A percentile compares a stretch with the other conserved stretches of the same genome.
Evolutionary conservation across 106 monocot species (phyloP).

Genomic region (Dendrobium huoshanense): DNA sequence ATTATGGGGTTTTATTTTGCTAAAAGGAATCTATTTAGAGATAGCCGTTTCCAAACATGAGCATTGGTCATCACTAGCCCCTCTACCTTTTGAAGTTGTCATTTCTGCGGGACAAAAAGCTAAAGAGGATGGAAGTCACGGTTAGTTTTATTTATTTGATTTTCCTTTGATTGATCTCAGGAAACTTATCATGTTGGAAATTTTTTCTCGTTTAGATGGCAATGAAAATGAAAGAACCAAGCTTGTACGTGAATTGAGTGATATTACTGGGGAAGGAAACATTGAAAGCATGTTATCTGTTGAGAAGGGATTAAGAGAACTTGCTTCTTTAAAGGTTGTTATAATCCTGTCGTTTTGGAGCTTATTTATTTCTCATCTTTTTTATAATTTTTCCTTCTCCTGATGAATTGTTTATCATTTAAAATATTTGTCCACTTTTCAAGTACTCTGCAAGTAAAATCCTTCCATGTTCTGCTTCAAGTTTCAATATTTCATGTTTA

Average conservation of each 20-base stretch:
- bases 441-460: not conserved
- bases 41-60: slow-evolving; percentile 78
- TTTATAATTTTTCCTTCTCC: not conserved
- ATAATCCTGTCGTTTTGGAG: slow-evolving; percentile 1
- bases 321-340: slow-evolving; percentile 77
- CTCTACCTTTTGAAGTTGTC: slow-evolving; percentile 85
- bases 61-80: slow-evolving; percentile 92
- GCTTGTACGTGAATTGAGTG: slow-evolving; percentile 46
- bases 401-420: not conserved
- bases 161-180: not conserved
- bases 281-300: slow-evolving; percentile 95
- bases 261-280: slow-evolving; percentile 81
- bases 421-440: not conserved
- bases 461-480: not conserved
- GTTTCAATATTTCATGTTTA: not conserved
- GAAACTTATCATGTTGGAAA: not conserved
- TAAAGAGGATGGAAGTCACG: slow-evolving; percentile 45
- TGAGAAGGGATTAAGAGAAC: slow-evolving; percentile 89
- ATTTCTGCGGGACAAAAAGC: slow-evolving; percentile 87
- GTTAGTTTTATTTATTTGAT: slow-evolving; percentile 9
- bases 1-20: not conserved
- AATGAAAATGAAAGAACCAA: slow-evolving; percentile 49
- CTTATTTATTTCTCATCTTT: not conserved
- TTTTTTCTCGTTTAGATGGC: slow-evolving; percentile 26
- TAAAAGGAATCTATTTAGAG: slow-evolving; percentile 73